Evolutionary conservation across 2,329 filamentous ascomycete species (phyloP).

Genomic region (Paracoccidioides lutzii): DNA sequence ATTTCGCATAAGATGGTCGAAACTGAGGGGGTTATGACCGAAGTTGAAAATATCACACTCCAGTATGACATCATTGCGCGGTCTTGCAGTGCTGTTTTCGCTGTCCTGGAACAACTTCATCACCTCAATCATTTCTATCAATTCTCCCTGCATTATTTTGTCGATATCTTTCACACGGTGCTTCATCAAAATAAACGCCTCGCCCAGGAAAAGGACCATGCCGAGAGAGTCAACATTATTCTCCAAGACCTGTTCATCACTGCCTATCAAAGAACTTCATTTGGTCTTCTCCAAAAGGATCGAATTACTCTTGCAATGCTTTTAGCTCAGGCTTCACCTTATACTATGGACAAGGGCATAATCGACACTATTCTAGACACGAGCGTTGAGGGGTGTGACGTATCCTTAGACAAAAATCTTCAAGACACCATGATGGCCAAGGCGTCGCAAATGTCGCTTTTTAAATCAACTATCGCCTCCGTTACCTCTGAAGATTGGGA

Average conservation of each 20-base stretch:
- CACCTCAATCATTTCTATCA: conserved; percentile 99
- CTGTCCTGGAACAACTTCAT: conserved; percentile 90
- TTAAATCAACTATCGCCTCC: conserved; percentile 59
- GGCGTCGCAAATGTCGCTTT: conserved; percentile 54
- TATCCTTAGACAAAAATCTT: conserved; percentile 54
- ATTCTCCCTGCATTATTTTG: conserved; percentile 95
- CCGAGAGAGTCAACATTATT: conserved; percentile 74
- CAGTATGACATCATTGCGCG: conserved; percentile 88
- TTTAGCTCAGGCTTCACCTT: conserved; percentile 88
- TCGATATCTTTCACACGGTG: conserved; percentile 92
- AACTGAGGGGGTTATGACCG: conserved; percentile 94
- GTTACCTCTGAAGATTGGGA: conserved; percentile 58
- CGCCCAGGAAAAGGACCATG: conserved; percentile 57
- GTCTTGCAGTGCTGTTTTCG: conserved; percentile 94
- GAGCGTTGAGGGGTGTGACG: conserved; percentile 59
- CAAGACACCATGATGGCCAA: conserved; percentile 56
- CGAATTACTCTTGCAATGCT: conserved; percentile 89
- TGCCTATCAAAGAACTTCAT: conserved; percentile 83
- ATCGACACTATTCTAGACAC: conserved; percentile 79
- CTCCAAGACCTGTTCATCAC: conserved; percentile 83
- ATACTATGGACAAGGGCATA: conserved; percentile 81
- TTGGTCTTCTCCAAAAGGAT: conserved; percentile 86
- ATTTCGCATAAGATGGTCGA: conserved; percentile 94
- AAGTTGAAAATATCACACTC: conserved; percentile 89
- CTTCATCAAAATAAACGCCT: conserved; percentile 67